Evolutionary conservation across 1,284 basidiomycete genomes (phyloP), one percentile per base, ranked within the genome.

Genomic region (Calocybe gambosa): DNA sequence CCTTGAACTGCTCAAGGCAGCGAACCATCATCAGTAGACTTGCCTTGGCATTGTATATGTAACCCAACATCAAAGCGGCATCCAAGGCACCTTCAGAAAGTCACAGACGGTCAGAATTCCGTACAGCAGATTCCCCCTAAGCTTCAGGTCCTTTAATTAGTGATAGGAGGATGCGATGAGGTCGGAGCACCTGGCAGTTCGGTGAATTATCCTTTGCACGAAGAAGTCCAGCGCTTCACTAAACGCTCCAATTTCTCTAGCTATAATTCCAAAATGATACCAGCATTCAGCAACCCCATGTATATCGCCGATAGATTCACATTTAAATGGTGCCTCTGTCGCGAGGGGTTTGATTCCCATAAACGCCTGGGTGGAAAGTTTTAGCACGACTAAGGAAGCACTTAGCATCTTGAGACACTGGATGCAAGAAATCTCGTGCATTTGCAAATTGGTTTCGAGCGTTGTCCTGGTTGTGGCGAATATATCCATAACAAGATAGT

Each of bases 281-380:
- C 26, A 36, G 33, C 46, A 43, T 16, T n/a, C 34, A 7, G 40
- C 46, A 20, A 39, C 25, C 4, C 46, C 46, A n/a, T 12, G 19
- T 20, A 25, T 5, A 21, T 47, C 36, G 19, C 15, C 16, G 39
- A 38, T 37, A 12, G 29, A 46, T 26, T 42, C 46, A 33, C 20
- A 47, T 20, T 47, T 34, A 20, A 9, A 20, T 23, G 38, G 34
- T 10, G 46, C 40, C 9, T 25, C 19, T 9, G 9, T 1, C 10
- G 42, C 37, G 5, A 26, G 8, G 20, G 40, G 16, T n/a, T 20
- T 19, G 6, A 35, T n/a, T 36, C 5, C 2, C 5, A 2, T 16
- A 4, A 8, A n/a, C 13, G 10, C 12, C 10, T 19, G 16, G 0
- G 5, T 23, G 6, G 2, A 6, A n/a, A 28, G 15, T 4, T 12